These are phyloP conservation scores for Ganoderma lingzhi DNA, from an alignment of 1,284 basidiomycete species.

Conservation along the genomic window DNA sequence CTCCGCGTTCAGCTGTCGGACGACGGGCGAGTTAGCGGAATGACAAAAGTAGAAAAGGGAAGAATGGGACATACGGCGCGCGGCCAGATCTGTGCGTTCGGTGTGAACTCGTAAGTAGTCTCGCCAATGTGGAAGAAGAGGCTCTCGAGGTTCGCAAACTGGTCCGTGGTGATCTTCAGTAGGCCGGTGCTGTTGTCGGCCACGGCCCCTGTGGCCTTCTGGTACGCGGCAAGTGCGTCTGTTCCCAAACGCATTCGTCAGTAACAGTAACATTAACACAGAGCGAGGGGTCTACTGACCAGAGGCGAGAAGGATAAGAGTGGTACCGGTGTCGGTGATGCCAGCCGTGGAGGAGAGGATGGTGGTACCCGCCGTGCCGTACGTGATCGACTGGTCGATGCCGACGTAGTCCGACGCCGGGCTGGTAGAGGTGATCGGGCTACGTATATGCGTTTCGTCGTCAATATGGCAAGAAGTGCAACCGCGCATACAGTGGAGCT, in stretches of 20 bases:
- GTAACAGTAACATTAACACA: neutral
- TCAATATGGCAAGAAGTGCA: neutral
- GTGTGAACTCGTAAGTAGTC: constrained; percentile 13
- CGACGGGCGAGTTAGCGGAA: constrained; percentile 42
- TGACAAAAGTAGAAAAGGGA: constrained; percentile 44
- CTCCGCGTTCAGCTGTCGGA: constrained; percentile 42
- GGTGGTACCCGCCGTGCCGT: constrained; percentile 40
- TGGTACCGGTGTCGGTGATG: constrained; percentile 41
- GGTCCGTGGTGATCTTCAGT: constrained; percentile 31
- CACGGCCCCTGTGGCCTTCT: constrained; percentile 34
- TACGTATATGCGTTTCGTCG: constrained; percentile 26
- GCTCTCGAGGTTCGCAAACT: constrained; percentile 35
- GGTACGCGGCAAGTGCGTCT: constrained; percentile 24
- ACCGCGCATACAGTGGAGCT: neutral
- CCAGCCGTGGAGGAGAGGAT: constrained; percentile 37
- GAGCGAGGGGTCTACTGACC: constrained; percentile 28
- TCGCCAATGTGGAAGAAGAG: constrained; percentile 26
- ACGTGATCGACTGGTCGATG: constrained; percentile 57
- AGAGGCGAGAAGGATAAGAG: constrained; percentile 47
- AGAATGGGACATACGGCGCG: constrained; percentile 12
- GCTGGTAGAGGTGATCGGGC: constrained; percentile 54
- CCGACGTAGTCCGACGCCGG: constrained; percentile 59
- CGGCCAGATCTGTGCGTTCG: constrained; percentile 19
- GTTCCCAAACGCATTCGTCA: neutral
- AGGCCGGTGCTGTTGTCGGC: constrained; percentile 36